Evolutionary conservation across 2,329 filamentous ascomycete genomes (phyloP), one percentile per base, ranked within the genome.

Genomic region (Spiromastix sp.): DNA sequence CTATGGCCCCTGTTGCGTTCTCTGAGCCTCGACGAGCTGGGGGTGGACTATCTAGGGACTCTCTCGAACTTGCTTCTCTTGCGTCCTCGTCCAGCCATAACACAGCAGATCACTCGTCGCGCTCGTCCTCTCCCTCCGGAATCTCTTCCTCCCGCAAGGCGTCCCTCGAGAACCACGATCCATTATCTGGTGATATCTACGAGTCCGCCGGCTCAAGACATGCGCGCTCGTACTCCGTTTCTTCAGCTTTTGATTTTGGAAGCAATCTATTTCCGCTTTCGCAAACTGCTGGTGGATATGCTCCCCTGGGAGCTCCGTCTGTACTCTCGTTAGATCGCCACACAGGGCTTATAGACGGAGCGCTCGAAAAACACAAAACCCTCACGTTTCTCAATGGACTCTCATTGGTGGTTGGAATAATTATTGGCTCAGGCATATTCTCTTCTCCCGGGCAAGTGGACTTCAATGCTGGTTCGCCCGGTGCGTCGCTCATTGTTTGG

Each of bases 361-460:
- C 81, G 26, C 62, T 96, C 44, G 91, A 98, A 68, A 91, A 85
- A 58, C 81, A 93, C 66, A 98, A 98, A 67, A 93, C 84, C 10
- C 64, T 98, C 59, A 96, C 91, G 18, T 96, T 89, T 54, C 56
- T 96, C 30, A 98, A 98, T 58, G 91, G 91, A 1, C 61, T 98
- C 39, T 93, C 85, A 16, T 68, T 98, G 39, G 83, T 98, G 32
- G 74, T 96, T 32, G 89, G 91, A 1, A 63, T 98, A 44, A 93
- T 96, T 47, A 96, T 98, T 52, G 91, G 91, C 3, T 93, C 85
- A 16, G 91, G 89, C 10, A 95, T 98, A 51, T 98, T 96, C 62
- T 93, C 85, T 3, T 93, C 85, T 15, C 89, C 89, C 0, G 86
- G 85, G 37, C 85, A 93, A 55, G 89, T 98, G 49, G 94, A 91